Conservation (phyloP, 768 basidiomycete genomes). For the Tylopilus felleus region DNA sequence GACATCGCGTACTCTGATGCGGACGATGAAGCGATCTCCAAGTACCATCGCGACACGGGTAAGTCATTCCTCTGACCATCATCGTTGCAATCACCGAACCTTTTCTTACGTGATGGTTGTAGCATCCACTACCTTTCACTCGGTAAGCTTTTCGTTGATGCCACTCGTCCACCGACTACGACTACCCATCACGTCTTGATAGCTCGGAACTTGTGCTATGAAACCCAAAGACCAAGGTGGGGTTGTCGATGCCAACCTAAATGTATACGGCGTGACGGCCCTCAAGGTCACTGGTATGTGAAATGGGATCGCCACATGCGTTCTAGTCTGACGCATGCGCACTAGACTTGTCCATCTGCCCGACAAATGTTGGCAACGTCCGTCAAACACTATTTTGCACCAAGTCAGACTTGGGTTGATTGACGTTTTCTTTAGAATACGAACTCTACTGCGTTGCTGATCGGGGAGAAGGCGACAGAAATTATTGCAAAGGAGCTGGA, state of each 20-base stretch:
- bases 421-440: conserved; percentile 8
- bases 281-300: conserved; percentile 58
- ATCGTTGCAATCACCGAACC: not conserved
- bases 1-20: conserved; percentile 33
- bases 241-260: conserved; percentile 58
- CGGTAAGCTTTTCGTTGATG: conserved; percentile 6
- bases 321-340: not conserved
- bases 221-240: conserved; percentile 56
- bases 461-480: conserved; percentile 16
- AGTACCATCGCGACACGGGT: conserved; percentile 21
- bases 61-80: not conserved
- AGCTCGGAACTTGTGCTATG: conserved; percentile 71
- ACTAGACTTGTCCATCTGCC: not conserved
- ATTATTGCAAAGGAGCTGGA: conserved; percentile 14
- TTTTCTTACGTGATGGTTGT: not conserved
- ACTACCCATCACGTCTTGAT: not conserved
- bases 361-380: not conserved
- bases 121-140: conserved; percentile 14
- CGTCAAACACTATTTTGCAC: not conserved
- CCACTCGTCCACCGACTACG: not conserved
- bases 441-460: conserved; percentile 14
- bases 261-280: conserved; percentile 57
- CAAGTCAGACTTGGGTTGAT: no score
- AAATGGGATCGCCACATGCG: not conserved
- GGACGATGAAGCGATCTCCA: conserved; percentile 34